Base-by-base conservation (phyloP, 2,329 filamentous ascomycete genomes). In the Hymenoscyphus albidus region DNA sequence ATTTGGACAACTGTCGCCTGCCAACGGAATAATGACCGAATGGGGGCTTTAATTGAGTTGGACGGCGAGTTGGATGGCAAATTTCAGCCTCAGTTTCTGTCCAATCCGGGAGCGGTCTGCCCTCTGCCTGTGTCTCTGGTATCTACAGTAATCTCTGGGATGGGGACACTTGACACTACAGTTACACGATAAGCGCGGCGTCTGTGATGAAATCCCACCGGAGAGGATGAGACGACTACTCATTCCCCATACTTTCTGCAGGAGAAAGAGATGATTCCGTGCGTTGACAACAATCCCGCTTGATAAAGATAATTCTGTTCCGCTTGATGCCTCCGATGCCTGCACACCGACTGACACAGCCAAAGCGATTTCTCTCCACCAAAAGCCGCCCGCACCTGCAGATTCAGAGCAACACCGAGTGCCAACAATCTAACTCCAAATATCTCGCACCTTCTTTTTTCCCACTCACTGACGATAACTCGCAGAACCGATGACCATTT, bases 311-410 rank as follows among this genome's bases (percentile, higher is more conserved):
- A 35, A 6, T 35, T 35, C 35, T 35, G 5, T 35, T 35, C 35
- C 5, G 35, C 9, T 7, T 35, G 35, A 7, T 35, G 35, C 5
- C 5, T 27, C 22, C 1, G 9, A 54, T 54, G 18, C 38, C 16
- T 48, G 27, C 22, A 61, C 59, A 61, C 59, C 59, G 60, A 62
- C 48, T 62, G 31, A 55, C 60, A 62, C 48, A 56, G 18, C 39
- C 18, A 16, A 35, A 35, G 35, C 6, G 35, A 35, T 35, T 5
- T 10, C 27, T 27, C 27, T 27, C 35, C 35, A 35, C 35, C 35
- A 35, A 35, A 35, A 35, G 9, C 38, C 32, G 40, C n/a, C 40
- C 6, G 22, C 22, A 58, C n/a, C 40, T 14, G 22, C 22, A 61
- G 27, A 61, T 3, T n/a, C 22, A 7, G 18, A 39, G 35, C n/a